phyloP scores from a whole-genome alignment of 2,329 filamentous ascomycete genomes.

The Aspergillus aculeatinus region DNA sequence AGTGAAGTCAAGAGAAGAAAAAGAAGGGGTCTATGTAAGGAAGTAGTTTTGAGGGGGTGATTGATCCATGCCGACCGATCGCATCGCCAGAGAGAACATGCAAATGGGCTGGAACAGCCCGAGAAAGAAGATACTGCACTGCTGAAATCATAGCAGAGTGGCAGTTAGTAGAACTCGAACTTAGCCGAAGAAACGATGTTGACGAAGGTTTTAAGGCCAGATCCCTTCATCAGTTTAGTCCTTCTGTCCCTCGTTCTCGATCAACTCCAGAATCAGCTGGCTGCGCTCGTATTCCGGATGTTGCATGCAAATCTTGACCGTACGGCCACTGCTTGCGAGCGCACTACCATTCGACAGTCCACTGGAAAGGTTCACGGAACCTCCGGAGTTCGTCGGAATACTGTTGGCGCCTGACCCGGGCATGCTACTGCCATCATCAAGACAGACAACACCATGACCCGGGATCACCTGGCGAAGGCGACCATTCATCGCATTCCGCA shows the following conservation, averaged over 20 bases:
- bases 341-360: constrained; percentile 37
- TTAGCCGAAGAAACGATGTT: background rate
- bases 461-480: constrained; percentile 90
- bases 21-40: background rate
- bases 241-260: constrained; percentile 83
- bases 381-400: constrained; percentile 42
- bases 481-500: constrained; percentile 94
- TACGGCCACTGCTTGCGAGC: constrained; percentile 54
- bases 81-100: background rate
- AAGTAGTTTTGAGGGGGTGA: background rate
- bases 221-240: constrained; percentile 35
- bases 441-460: constrained; percentile 81
- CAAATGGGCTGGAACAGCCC: background rate
- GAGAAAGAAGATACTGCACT: background rate
- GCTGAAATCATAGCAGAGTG: background rate
- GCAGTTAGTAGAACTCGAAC: background rate
- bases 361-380: constrained; percentile 27
- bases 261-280: constrained; percentile 87
- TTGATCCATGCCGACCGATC: background rate
- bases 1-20: background rate
- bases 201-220: background rate
- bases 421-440: constrained; percentile 70
- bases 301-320: constrained; percentile 91
- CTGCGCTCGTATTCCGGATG: constrained; percentile 82
- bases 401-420: constrained; percentile 40